These are phyloP conservation scores for Cenococcum geophilum DNA, from an alignment of 495 filamentous ascomycete genomes.

Conservation along the genomic window DNA sequence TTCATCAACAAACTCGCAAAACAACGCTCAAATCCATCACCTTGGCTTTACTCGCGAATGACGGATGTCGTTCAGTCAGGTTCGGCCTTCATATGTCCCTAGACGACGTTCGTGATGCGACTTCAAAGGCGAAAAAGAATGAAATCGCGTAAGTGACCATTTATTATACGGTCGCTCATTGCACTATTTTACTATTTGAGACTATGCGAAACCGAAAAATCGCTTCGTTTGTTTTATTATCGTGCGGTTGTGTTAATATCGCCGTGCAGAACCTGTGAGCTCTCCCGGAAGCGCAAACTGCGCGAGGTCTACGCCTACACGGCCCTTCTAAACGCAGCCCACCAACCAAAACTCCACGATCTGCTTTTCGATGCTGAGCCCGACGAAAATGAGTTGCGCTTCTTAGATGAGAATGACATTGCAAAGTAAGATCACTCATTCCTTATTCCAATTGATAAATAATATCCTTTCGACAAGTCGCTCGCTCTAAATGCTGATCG, in stretches of 20 bases:
- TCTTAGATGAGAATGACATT: slow-evolving; percentile 70
- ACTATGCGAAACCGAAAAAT: slow-evolving; percentile 38
- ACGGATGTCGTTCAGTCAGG: slow-evolving; percentile 54
- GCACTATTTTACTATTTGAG: slow-evolving; percentile 21
- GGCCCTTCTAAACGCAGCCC: slow-evolving; percentile 36
- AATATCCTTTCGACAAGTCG: slow-evolving; percentile 13
- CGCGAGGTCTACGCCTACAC: slow-evolving; percentile 67
- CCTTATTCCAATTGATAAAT: slow-evolving; percentile 4
- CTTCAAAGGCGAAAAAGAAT: slow-evolving; percentile 53
- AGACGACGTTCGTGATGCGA: slow-evolving; percentile 49
- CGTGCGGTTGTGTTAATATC: slow-evolving; percentile 35
- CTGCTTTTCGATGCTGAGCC: slow-evolving; percentile 45
- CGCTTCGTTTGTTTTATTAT: slow-evolving; percentile 32
- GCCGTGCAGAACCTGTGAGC: slow-evolving; percentile 58
- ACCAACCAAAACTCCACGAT: slow-evolving; percentile 49
- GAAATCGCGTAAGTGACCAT: slow-evolving; percentile 53
- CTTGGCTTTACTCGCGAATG: slow-evolving; percentile 41
- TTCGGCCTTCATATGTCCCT: slow-evolving; percentile 42
- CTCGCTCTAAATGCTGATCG: slow-evolving; percentile 24
- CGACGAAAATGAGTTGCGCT: slow-evolving; percentile 45
- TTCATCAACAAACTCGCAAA: slow-evolving; percentile 23
- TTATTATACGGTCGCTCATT: slow-evolving; percentile 28
- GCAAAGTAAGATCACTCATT: slow-evolving; percentile 56
- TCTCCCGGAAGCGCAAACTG: slow-evolving; percentile 76
- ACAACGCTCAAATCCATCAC: slow-evolving; percentile 43